Base-by-base conservation (phyloP, 495 filamentous ascomycete genomes). In the Aspergillus ellipticus region DNA sequence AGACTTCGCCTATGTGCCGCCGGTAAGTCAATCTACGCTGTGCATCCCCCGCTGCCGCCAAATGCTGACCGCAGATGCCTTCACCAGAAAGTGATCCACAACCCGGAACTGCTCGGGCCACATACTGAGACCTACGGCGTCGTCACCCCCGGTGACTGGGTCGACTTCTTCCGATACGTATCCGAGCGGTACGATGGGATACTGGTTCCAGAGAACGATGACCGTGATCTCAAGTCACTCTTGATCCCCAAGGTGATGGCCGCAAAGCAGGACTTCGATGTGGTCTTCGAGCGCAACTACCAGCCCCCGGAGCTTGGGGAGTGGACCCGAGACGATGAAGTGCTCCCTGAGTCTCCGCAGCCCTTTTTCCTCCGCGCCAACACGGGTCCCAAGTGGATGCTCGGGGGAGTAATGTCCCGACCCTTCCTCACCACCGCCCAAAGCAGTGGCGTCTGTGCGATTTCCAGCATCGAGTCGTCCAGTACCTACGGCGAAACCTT, bases 61-160 rank as follows among this genome's bases (percentile, higher is more conserved):
- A 11, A 22, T 26, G 33, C 28, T 57, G 11, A 54, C 37, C 6
- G 20, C 11, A 26, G 31, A 46, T 24, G 21, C 15, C 24, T 31
- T 48, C 4, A 31, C 15, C 49, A 74, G 75, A 70, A 59, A 46
- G 64, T 71, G 24, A 47, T 79, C 43, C 75, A 79, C 58, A 73
- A 72, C 45, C 73, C 72, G 20, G 70, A 76, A 54, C 69, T 76
- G 57, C 60, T 72, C 8, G 71, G 71, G 8, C 67, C 69, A 0
- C 73, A 79, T 53, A 75, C 75, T 13, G 75, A 79, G 43, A 67
- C 70, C 45, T 68, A 70, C 43, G 75, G 75, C 37, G 51, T 80
- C 8, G 71, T 78, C 29, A 75, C 73, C 3, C 77, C 77, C n/a
- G 75, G 77, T n/a, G 77, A 76, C 60, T 80, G 74, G 77, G 71